Evolutionary conservation across 495 filamentous ascomycete genomes (phyloP).

Genomic region (Achaetomiella virescens): DNA sequence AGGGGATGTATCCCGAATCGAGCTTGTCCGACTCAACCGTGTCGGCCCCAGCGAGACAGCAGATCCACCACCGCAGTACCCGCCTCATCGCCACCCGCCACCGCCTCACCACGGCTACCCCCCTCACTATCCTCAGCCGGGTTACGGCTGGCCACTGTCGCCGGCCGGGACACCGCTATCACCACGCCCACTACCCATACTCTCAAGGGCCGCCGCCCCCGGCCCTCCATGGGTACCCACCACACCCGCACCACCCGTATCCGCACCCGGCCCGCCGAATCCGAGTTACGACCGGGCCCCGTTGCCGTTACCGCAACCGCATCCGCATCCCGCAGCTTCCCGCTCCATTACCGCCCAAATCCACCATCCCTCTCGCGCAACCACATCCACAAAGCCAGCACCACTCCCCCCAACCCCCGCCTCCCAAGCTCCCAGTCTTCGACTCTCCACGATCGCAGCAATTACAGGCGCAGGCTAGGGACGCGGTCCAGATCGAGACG

Average conservation of each 20-base stretch:
- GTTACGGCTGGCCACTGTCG: slow-evolving; percentile 62
- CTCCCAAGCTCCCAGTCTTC: slow-evolving; percentile 9
- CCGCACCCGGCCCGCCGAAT: slow-evolving; percentile 12
- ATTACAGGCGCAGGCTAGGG: slow-evolving; percentile 27
- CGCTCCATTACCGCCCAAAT: slow-evolving; percentile 1
- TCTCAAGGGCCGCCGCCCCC: slow-evolving; percentile 8
- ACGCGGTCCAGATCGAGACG: slow-evolving; percentile 35
- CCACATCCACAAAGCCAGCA: slow-evolving; percentile 22
- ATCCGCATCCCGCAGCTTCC: slow-evolving; percentile 7
- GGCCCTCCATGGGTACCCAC: not conserved
- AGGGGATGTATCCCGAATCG: slow-evolving; percentile 95
- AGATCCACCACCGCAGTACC: slow-evolving; percentile 41
- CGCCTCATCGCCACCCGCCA: slow-evolving; percentile 32
- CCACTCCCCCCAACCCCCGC: slow-evolving; percentile 18
- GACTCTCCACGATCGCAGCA: slow-evolving; percentile 38
- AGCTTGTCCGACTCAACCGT: slow-evolving; percentile 76
- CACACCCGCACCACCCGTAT: slow-evolving; percentile 24
- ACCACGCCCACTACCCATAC: slow-evolving; percentile 24
- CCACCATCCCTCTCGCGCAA: slow-evolving; percentile 11
- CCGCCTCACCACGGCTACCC: slow-evolving; percentile 42
- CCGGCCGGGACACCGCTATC: slow-evolving; percentile 43
- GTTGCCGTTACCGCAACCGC: slow-evolving; percentile 7
- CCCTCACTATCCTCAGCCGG: slow-evolving; percentile 36
- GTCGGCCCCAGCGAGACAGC: slow-evolving; percentile 41
- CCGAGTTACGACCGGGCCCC: slow-evolving; percentile 14